Base-by-base conservation (phyloP, 108 stramenopile genomes). In the Mayamaea pseudoterrestris region DNA sequence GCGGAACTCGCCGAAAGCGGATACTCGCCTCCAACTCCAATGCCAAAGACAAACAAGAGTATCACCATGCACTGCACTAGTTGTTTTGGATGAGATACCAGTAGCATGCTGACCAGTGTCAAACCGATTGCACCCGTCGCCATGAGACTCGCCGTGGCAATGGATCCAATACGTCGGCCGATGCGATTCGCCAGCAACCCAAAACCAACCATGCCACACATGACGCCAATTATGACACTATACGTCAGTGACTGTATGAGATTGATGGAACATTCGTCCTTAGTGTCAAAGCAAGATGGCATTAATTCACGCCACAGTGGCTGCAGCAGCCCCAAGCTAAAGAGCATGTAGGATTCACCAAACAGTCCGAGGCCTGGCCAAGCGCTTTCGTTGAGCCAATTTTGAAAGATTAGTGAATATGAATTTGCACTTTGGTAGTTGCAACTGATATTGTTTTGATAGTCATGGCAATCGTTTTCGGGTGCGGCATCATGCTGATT, bases 341-440 rank as follows among this genome's bases (percentile, higher is more conserved):
- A 85, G 42, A 85, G 65, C 5, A 85, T 35, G 55, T 85, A 85
- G 20, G 75, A 77, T 61, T 85, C 83, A 32, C 83, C 83, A 50
- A 84, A 84, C 34, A 84, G 59, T 18, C 83, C 83, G 40, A 80
- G 67, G 34, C 80, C 80, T 30, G 76, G 80, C 75, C 80, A 82
- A n/a, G n/a, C n/a, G n/a, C n/a, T n/a, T n/a, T n/a, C n/a, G n/a
- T n/a, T n/a, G n/a, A n/a, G n/a, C n/a, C n/a, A n/a, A n/a, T n/a
- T n/a, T n/a, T n/a, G n/a, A n/a, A n/a, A n/a, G n/a, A n/a, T n/a
- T n/a, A n/a, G n/a, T n/a, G n/a, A n/a, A n/a, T n/a, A n/a, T n/a
- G n/a, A n/a, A n/a, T n/a, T n/a, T n/a, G n/a, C n/a, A n/a, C n/a
- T n/a, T n/a, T n/a, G n/a, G n/a, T n/a, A n/a, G n/a, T n/a, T n/a